phyloP scores from a whole-genome alignment of 768 basidiomycete genomes.

The Termitomyces sp. region DNA sequence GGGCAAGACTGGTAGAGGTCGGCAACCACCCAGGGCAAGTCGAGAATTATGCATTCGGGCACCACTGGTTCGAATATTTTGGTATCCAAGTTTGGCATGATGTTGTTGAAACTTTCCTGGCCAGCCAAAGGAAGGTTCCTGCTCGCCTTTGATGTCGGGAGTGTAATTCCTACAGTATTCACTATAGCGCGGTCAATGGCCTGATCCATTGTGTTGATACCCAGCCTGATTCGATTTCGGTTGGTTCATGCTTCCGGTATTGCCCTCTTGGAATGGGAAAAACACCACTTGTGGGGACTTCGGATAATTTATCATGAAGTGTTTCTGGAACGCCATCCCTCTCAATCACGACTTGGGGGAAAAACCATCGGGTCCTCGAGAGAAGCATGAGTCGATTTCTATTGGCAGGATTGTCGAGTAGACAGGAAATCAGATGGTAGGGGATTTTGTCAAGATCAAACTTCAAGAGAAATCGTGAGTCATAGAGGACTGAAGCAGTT shows the following conservation, averaged over 20 bases:
- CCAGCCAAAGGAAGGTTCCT: background rate
- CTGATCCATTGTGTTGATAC: slow-evolving; percentile 40
- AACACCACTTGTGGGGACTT: background rate
- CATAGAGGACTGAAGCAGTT: slow-evolving; percentile 48
- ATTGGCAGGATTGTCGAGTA: slow-evolving; percentile 18
- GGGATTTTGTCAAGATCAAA: slow-evolving; percentile 46
- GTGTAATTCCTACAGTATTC: background rate
- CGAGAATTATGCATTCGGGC: slow-evolving; percentile 35
- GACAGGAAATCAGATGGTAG: slow-evolving; percentile 21
- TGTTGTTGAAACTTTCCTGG: slow-evolving; percentile 33
- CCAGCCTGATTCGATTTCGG: slow-evolving; percentile 30
- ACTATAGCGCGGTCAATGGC: slow-evolving; percentile 29
- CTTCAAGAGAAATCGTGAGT: slow-evolving; percentile 58
- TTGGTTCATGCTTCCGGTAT: background rate
- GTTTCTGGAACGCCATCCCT: slow-evolving; percentile 3
- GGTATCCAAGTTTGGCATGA: slow-evolving; percentile 36
- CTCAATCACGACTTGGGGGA: slow-evolving; percentile 41
- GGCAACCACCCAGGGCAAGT: slow-evolving; percentile 31
- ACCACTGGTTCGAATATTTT: slow-evolving; percentile 47
- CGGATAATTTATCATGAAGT: slow-evolving; percentile 16
- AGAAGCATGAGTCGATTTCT: slow-evolving; percentile 28
- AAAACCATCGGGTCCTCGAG: slow-evolving; percentile 41
- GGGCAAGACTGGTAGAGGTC: slow-evolving; percentile 30
- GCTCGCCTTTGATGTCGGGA: slow-evolving; percentile 6
- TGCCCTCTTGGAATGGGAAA: background rate